Percentiles rank a stretch among this genome's conserved stretches.
Conservation (phyloP, 2,329 filamentous ascomycete genomes). For the Basipetospora sp. region DNA sequence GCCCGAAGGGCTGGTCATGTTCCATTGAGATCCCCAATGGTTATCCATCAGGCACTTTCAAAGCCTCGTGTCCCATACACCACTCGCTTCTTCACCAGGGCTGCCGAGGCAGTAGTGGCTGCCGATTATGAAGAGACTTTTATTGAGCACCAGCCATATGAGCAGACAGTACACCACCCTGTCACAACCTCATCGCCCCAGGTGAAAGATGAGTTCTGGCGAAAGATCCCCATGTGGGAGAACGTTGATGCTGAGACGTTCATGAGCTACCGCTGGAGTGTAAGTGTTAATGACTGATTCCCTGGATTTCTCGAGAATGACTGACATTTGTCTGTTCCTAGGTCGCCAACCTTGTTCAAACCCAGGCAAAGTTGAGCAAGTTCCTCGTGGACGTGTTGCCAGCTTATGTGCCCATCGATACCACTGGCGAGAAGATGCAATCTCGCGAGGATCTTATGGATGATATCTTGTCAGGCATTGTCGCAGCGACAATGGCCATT, state of each 20-base stretch:
- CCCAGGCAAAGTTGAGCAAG: constrained; percentile 27
- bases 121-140: no score
- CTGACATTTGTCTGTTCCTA: constrained; percentile 12
- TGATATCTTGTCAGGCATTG: constrained; percentile 38
- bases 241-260: constrained; percentile 33
- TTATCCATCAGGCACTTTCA: no score
- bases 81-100: no score
- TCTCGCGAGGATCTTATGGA: constrained; percentile 37
- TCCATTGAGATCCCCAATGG: no score
- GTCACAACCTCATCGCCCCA: no score
- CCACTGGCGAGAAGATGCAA: constrained; percentile 19
- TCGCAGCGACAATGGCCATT: constrained; percentile 42
- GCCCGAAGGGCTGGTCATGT: no score
- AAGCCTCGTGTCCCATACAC: no score
- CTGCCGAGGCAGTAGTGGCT: no score
- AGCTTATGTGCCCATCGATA: constrained; percentile 27
- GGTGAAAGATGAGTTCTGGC: constrained; percentile 31
- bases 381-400: constrained; percentile 39
- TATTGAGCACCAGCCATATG: no score
- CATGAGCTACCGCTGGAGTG: constrained; percentile 39
- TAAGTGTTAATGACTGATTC: constrained; percentile 19
- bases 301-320: not conserved
- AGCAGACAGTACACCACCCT: no score
- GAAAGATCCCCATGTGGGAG: constrained; percentile 32
- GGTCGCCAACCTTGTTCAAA: constrained; percentile 35